A percentile compares a stretch with the other conserved stretches of the same genome.
These are phyloP conservation scores for Ceratobasidium sp. DNA, from an alignment of 1,284 basidiomycete genomes.

Conservation along the genomic window DNA sequence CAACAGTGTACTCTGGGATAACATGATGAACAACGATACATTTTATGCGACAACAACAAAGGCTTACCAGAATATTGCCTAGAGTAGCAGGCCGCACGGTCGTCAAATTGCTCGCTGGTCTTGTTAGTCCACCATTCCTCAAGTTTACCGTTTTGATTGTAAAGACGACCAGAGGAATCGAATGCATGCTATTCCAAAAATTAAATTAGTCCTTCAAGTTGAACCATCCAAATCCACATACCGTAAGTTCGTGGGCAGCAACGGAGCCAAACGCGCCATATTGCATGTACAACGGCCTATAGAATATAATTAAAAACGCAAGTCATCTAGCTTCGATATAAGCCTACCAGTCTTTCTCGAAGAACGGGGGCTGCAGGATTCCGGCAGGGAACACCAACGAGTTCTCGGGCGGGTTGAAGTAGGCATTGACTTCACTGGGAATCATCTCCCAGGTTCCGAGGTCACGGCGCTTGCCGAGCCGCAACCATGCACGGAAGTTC, in stretches of 20 bases:
- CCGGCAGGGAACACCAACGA: conserved; percentile 95
- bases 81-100: conserved; percentile 84
- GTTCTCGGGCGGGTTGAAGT: conserved; percentile 79
- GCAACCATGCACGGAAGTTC: conserved; percentile 52
- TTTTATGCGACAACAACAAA: conserved; percentile 28
- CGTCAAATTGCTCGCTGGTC: conserved; percentile 83
- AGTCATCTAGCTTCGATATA: neutral
- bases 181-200: conserved; percentile 74
- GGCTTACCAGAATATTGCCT: conserved; percentile 78
- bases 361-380: conserved; percentile 92
- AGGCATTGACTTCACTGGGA: conserved; percentile 79
- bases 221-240: conserved; percentile 49
- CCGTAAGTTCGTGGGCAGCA: conserved; percentile 86
- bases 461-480: conserved; percentile 73
- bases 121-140: conserved; percentile 86
- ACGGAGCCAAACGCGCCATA: conserved; percentile 92
- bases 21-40: conserved; percentile 6
- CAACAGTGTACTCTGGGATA: conserved; percentile 71
- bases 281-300: conserved; percentile 82
- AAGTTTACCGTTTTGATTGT: conserved; percentile 79
- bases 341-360: conserved; percentile 77
- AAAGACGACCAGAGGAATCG: conserved; percentile 85
- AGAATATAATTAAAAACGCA: neutral
- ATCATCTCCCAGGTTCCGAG: conserved; percentile 86
- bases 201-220: conserved; percentile 1